Percentiles rank a stretch among this genome's conserved stretches.
phyloP scores from a whole-genome alignment of 116 monocot species.

The Trichopus zeylanicus region DNA sequence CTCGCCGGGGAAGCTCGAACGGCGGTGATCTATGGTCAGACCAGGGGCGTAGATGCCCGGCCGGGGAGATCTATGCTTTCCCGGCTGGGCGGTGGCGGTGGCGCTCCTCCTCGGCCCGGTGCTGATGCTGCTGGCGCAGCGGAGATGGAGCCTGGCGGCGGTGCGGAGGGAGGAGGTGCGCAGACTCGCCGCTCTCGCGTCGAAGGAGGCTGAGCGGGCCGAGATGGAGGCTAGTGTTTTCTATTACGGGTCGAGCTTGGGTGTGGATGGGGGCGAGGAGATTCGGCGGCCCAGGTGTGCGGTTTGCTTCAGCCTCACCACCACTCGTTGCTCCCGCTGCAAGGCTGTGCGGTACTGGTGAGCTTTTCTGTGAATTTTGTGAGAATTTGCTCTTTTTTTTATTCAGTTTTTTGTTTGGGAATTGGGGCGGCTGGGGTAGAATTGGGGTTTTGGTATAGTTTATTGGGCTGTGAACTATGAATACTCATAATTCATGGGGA shows the following conservation, averaged over 20 bases:
- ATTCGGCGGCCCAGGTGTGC: conserved; percentile 28
- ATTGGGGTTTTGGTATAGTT: conserved; percentile 11
- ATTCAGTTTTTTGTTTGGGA: too few relatives aligned
- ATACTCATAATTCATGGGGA: too few relatives aligned
- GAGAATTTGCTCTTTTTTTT: neutral
- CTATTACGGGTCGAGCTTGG: neutral
- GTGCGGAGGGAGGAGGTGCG: conserved; percentile 41
- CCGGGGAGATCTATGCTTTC: conserved; percentile 3
- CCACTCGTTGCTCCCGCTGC: conserved; percentile 58
- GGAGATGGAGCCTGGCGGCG: conserved; percentile 24
- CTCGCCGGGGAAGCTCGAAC: too few relatives aligned
- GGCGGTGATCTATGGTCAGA: too few relatives aligned
- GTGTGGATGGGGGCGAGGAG: neutral
- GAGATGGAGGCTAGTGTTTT: conserved; percentile 23
- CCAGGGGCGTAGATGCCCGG: conserved; percentile 12
- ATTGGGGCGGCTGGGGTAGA: neutral
- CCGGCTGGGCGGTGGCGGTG: conserved; percentile 4
- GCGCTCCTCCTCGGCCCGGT: conserved; percentile 12
- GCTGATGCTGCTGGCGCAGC: conserved; percentile 12
- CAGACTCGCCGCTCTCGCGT: conserved; percentile 19
- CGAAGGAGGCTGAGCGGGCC: conserved; percentile 27
- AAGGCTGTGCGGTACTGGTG: conserved; percentile 88
- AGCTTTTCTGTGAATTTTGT: conserved; percentile 10
- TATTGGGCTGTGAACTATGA: too few relatives aligned
- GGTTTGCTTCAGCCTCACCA: conserved; percentile 58